These are phyloP conservation scores for Termitomyces heimii DNA, from an alignment of 768 basidiomycete species.

Conservation along the genomic window DNA sequence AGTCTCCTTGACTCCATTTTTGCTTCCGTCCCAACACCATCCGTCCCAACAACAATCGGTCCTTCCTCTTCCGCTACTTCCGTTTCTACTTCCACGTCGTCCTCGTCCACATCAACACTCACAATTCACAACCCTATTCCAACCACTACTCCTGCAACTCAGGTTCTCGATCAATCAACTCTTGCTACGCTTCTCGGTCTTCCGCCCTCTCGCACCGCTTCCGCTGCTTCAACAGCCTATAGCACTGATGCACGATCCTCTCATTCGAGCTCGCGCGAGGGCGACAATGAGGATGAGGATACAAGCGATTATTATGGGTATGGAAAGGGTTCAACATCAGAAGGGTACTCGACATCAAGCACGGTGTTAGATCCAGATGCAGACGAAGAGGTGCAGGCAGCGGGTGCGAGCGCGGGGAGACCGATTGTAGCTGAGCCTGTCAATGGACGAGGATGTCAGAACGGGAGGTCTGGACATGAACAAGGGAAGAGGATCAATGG, in stretches of 20 bases:
- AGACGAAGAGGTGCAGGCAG: constrained; percentile 22
- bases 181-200: constrained; percentile 60
- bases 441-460: constrained; percentile 2
- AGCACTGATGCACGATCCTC: constrained; percentile 26
- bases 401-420: constrained; percentile 25
- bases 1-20: constrained; percentile 66
- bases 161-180: constrained; percentile 68
- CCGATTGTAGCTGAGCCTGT: constrained; percentile 22
- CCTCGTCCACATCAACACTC: constrained; percentile 6
- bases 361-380: constrained; percentile 33
- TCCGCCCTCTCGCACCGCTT: constrained; percentile 34
- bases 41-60: not conserved
- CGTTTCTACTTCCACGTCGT: constrained; percentile 13
- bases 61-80: constrained; percentile 5
- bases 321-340: constrained; percentile 22
- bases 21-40: constrained; percentile 69
- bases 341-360: constrained; percentile 38
- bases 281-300: constrained; percentile 48
- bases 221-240: constrained; percentile 28
- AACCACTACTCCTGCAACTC: constrained; percentile 45
- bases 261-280: constrained; percentile 45
- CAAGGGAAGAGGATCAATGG: constrained; percentile 29
- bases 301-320: constrained; percentile 17
- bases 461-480: constrained; percentile 4
- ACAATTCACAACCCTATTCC: constrained; percentile 52